A percentile compares a stretch with the other conserved stretches of the same genome.
Evolutionary conservation across 2,329 filamentous ascomycete species (phyloP).

Genomic region (Mycosphaerella sp.): DNA sequence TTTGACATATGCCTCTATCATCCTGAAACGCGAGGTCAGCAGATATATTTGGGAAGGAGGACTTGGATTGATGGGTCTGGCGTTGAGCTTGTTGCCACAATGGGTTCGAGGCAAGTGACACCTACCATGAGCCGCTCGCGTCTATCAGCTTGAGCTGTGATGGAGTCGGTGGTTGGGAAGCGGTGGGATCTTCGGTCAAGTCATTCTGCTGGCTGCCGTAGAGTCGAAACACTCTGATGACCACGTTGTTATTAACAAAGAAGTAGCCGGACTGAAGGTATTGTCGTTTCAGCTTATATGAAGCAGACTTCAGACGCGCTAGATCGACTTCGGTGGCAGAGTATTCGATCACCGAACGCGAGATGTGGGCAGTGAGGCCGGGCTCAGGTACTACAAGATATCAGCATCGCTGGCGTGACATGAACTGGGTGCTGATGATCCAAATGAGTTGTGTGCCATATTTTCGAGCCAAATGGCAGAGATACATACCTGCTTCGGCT

Average conservation of each 20-base stretch:
- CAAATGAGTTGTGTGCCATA: not conserved
- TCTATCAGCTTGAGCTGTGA: slow-evolving; percentile 48
- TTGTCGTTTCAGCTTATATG: slow-evolving; percentile 39
- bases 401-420: not conserved
- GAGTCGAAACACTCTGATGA: slow-evolving; percentile 50
- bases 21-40: slow-evolving; percentile 8
- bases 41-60: not conserved
- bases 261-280: slow-evolving; percentile 53
- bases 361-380: slow-evolving; percentile 49
- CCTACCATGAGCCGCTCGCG: slow-evolving; percentile 20
- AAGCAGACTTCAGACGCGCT: slow-evolving; percentile 15
- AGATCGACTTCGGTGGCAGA: slow-evolving; percentile 45
- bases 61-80: not conserved
- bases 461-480: not conserved
- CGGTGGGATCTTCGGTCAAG: slow-evolving; percentile 25
- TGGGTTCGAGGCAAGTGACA: too few relatives aligned
- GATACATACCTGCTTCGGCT: slow-evolving; percentile 19
- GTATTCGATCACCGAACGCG: slow-evolving; percentile 47
- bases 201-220: slow-evolving; percentile 19
- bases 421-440: not conserved
- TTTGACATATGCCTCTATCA: slow-evolving; percentile 53
- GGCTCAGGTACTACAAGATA: slow-evolving; percentile 37
- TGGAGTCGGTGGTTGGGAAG: slow-evolving; percentile 36
- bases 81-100: not conserved
- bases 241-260: slow-evolving; percentile 53